These are phyloP conservation scores for Tanozyma kutaoensis DNA, from an alignment of 805 yeast species.

Conservation along the genomic window DNA sequence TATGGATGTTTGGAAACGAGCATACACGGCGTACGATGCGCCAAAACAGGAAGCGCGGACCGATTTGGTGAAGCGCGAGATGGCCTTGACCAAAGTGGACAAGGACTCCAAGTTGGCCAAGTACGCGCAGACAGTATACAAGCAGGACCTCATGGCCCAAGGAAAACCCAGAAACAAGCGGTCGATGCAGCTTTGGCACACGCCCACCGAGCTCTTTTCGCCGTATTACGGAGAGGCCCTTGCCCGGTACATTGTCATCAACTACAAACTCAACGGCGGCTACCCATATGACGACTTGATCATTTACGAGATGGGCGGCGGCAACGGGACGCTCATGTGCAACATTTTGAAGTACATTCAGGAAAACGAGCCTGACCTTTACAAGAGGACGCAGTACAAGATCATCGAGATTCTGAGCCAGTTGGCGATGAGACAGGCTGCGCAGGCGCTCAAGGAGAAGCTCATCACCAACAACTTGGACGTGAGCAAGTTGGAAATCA, in stretches of 20 bases:
- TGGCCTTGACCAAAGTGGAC: too few species aligned
- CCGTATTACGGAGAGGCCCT: slow-evolving; percentile 80
- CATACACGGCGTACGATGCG: slow-evolving; percentile 41
- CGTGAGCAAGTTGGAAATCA: slow-evolving; percentile 41
- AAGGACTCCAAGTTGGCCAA: slow-evolving; percentile 13
- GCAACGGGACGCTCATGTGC: slow-evolving; percentile 77
- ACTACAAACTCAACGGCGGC: slow-evolving; percentile 48
- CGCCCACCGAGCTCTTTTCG: slow-evolving; percentile 76
- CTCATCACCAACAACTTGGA: slow-evolving; percentile 32
- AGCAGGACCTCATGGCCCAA: slow-evolving; percentile 7
- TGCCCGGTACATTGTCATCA: slow-evolving; percentile 64
- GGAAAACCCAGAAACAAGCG: slow-evolving; percentile 8
- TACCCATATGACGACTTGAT: slow-evolving; percentile 61
- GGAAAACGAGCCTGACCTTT: slow-evolving; percentile 59
- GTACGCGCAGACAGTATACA: slow-evolving; percentile 13
- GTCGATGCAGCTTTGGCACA: slow-evolving; percentile 71
- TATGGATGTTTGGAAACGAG: slow-evolving; percentile 50
- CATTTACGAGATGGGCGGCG: slow-evolving; percentile 84
- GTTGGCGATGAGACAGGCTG: slow-evolving; percentile 43
- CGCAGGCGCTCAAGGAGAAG: slow-evolving; percentile 20
- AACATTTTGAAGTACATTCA: slow-evolving; percentile 57
- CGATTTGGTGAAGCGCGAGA: too few species aligned
- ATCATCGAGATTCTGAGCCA: slow-evolving; percentile 60
- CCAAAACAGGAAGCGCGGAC: too few species aligned
- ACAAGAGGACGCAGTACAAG: slow-evolving; percentile 50